Conservation (phyloP, 2,329 filamentous ascomycete genomes). For the Colletotrichum orbiculare region DNA sequence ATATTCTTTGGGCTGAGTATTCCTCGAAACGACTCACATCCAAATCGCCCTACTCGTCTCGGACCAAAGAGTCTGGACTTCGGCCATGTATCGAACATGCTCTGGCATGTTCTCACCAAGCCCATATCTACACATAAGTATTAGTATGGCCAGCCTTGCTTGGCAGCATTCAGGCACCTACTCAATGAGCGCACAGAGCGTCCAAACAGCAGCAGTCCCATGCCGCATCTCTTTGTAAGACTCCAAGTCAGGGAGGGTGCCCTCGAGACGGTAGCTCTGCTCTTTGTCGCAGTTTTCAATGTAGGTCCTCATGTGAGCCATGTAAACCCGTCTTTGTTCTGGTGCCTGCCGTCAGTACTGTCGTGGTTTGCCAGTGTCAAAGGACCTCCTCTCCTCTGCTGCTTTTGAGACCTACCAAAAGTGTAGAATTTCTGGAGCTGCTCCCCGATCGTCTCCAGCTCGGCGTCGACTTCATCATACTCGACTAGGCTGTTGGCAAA, state of each 20-base stretch:
- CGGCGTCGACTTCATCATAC: constrained; percentile 40
- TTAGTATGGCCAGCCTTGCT: neutral
- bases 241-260: constrained; percentile 41
- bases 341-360: neutral
- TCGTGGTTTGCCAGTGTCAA: neutral
- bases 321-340: constrained; percentile 31
- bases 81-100: constrained; percentile 17
- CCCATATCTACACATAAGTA: constrained; percentile 3
- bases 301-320: constrained; percentile 40
- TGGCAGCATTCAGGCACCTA: constrained; percentile 13
- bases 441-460: constrained; percentile 41
- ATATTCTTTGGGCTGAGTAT: neutral
- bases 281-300: constrained; percentile 43
- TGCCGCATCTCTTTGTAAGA: constrained; percentile 45
- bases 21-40: constrained; percentile 25
- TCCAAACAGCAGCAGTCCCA: constrained; percentile 42
- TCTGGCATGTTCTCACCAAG: constrained; percentile 24
- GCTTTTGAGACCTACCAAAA: neutral
- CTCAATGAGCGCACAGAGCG: constrained; percentile 43
- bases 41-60: constrained; percentile 41
- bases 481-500: neutral
- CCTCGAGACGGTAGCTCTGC: constrained; percentile 42
- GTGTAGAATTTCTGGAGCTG: constrained; percentile 25
- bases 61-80: constrained; percentile 37
- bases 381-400: no score